These are phyloP conservation scores for Escovopsis sp. DNA, from an alignment of 2,329 filamentous ascomycete genomes.

Conservation along the genomic window DNA sequence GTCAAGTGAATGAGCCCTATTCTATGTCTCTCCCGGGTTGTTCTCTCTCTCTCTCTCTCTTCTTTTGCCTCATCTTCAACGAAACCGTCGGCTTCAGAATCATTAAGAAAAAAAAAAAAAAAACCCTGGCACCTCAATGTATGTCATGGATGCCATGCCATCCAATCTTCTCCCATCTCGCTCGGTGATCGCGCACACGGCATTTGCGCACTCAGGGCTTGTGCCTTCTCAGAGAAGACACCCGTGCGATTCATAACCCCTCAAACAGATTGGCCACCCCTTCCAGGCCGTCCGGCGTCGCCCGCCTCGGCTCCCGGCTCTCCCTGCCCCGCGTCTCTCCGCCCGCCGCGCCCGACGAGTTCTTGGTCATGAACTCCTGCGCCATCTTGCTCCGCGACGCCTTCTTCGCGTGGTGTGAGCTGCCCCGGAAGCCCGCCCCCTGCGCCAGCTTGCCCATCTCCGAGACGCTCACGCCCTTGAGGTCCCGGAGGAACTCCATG, in stretches of 20 bases:
- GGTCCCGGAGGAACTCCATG: constrained; percentile 68
- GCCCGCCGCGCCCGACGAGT: constrained; percentile 9
- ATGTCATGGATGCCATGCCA: too few species aligned
- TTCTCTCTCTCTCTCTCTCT: too few species aligned
- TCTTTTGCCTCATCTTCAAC: too few species aligned
- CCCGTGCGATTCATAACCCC: neutral
- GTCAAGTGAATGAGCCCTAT: too few species aligned
- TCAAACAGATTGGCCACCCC: constrained; percentile 38
- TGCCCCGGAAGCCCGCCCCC: constrained; percentile 23
- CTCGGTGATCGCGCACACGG: neutral
- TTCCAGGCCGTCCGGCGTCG: constrained; percentile 37
- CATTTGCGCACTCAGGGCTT: too few species aligned
- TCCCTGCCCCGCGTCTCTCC: neutral
- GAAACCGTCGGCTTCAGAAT: too few species aligned
- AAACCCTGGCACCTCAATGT: too few species aligned
- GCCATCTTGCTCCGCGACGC: constrained; percentile 36
- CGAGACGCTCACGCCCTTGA: constrained; percentile 82
- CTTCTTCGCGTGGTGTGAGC: constrained; percentile 11
- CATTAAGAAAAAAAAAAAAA: too few species aligned
- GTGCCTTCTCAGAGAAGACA: neutral
- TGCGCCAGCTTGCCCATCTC: constrained; percentile 76
- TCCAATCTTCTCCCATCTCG: too few species aligned
- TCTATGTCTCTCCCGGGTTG: too few species aligned
- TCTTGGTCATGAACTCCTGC: constrained; percentile 47
- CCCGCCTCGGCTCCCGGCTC: constrained; percentile 10